phyloP scores from a whole-genome alignment of 1,284 basidiomycete species.

The Ceratobasidium sp. region DNA sequence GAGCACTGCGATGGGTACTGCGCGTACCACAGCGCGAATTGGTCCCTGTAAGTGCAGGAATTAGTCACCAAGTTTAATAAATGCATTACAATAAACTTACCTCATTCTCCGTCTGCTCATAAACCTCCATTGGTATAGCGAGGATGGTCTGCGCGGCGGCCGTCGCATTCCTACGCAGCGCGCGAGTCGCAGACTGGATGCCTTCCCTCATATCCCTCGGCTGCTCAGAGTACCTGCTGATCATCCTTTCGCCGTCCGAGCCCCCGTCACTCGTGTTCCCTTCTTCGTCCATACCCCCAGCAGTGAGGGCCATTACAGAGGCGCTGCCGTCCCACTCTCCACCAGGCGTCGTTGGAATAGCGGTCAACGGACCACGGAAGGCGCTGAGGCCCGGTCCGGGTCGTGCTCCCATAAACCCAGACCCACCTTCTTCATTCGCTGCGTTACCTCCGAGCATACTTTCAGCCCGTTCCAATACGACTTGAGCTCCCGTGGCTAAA shows the following conservation, averaged over 20 bases:
- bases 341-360: conserved; percentile 14
- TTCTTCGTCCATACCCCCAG: conserved; percentile 57
- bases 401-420: conserved; percentile 42
- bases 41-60: conserved; percentile 73
- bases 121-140: conserved; percentile 99
- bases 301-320: conserved; percentile 35
- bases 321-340: conserved; percentile 41
- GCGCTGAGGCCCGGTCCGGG: conserved; percentile 32
- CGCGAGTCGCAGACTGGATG: conserved; percentile 90
- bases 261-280: conserved; percentile 61
- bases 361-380: conserved; percentile 41
- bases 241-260: conserved; percentile 52
- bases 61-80: neutral
- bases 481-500: conserved; percentile 96
- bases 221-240: conserved; percentile 93
- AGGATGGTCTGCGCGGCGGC: conserved; percentile 98
- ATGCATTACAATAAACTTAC: conserved; percentile 61
- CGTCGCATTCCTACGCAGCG: conserved; percentile 85
- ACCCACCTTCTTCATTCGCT: conserved; percentile 48
- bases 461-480: conserved; percentile 96
- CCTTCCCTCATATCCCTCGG: conserved; percentile 88
- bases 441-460: conserved; percentile 79
- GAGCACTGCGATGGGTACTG: conserved; percentile 95
- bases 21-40: conserved; percentile 91
- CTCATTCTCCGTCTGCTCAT: conserved; percentile 90